Evolutionary conservation across 140 eudicot species (phyloP).

Genomic region (Cichorium intybus): DNA sequence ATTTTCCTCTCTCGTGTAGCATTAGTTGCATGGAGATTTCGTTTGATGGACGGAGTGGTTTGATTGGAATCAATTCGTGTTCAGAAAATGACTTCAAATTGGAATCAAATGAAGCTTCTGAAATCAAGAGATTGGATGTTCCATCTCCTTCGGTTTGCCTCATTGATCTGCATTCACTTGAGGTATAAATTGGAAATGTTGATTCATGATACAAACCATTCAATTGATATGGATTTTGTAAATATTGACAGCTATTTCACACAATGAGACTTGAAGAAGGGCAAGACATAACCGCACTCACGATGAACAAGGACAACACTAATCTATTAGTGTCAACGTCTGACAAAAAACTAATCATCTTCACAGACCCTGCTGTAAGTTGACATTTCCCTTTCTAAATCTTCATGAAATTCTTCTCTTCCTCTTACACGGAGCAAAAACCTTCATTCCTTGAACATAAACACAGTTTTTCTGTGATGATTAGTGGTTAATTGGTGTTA

Average conservation of each 20-base stretch:
- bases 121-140: constrained; percentile 40
- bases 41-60: constrained; percentile 62
- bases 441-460: background rate
- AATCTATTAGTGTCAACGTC: constrained; percentile 89
- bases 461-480: background rate
- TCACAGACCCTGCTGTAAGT: constrained; percentile 95
- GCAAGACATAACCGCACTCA: constrained; percentile 70
- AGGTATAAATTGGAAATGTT: constrained; percentile 41
- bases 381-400: background rate
- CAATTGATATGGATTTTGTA: background rate
- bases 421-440: background rate
- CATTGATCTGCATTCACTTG: constrained; percentile 65
- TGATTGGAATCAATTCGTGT: constrained; percentile 71
- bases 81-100: constrained; percentile 29
- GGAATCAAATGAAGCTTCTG: constrained; percentile 20
- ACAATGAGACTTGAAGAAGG: constrained; percentile 57
- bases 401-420: constrained; percentile 3
- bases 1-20: constrained; percentile 55
- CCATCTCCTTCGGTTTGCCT: constrained; percentile 78
- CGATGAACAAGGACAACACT: constrained; percentile 83
- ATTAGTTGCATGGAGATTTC: constrained; percentile 88
- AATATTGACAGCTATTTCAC: constrained; percentile 60
- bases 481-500: background rate
- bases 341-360: constrained; percentile 72
- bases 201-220: background rate